These are phyloP conservation scores for Setaria viridis DNA, from an alignment of 202 grass and related monocot genomes.

Conservation along the genomic window DNA sequence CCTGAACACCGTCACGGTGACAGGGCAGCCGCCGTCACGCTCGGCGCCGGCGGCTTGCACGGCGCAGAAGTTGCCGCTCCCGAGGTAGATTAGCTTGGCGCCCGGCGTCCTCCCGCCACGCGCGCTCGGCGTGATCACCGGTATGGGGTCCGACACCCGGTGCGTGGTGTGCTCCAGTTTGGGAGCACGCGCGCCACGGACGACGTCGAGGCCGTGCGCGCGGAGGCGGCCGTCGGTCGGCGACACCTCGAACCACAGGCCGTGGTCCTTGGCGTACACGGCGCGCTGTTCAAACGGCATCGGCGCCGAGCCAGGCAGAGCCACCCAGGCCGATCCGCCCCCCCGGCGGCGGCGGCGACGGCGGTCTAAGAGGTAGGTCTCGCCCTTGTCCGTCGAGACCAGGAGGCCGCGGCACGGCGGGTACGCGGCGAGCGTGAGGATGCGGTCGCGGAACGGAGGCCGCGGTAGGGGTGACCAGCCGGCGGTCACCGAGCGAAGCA, in stretches of 20 bases:
- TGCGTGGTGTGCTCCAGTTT: neutral
- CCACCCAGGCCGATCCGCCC: neutral
- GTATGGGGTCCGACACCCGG: conserved; percentile 19
- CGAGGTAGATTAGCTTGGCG: neutral
- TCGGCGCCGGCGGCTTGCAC: neutral
- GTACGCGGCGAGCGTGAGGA: neutral
- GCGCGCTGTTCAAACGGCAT: neutral
- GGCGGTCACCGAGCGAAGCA: neutral
- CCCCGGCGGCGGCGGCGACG: neutral
- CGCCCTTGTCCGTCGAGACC: conserved; percentile 1
- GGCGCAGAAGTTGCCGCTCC: conserved; percentile 2
- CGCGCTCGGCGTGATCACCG: neutral
- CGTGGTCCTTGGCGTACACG: conserved; percentile 34
- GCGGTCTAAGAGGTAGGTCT: neutral
- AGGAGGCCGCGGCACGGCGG: neutral
- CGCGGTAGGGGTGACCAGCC: neutral
- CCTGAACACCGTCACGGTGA: conserved; percentile 33
- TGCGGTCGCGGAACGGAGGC: conserved; percentile 14
- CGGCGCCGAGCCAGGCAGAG: conserved; percentile 7
- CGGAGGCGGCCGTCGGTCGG: conserved; percentile 7
- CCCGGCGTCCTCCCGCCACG: neutral
- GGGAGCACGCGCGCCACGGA: neutral
- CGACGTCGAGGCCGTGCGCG: conserved; percentile 17
- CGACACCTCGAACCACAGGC: conserved; percentile 26
- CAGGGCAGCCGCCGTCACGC: neutral